These are phyloP conservation scores for Ceratobasidium sp. DNA, from an alignment of 1,284 basidiomycete species.

Conservation along the genomic window DNA sequence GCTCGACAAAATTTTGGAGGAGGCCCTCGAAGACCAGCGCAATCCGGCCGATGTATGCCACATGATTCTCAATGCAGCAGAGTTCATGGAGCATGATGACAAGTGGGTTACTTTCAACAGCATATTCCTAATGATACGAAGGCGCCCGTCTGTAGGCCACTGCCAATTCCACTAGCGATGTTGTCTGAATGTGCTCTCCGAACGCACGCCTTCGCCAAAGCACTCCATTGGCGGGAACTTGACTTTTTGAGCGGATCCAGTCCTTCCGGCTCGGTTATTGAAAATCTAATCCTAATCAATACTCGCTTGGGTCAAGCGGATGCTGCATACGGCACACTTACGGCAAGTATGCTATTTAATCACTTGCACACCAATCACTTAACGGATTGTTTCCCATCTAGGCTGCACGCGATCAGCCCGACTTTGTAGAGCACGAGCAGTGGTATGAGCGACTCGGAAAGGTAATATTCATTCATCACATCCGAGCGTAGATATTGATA, in stretches of 20 bases:
- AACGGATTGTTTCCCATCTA: conserved; percentile 52
- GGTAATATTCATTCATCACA: neutral
- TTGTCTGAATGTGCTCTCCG: conserved; percentile 62
- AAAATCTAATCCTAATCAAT: conserved; percentile 96
- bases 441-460: conserved; percentile 97
- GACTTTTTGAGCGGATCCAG: conserved; percentile 60
- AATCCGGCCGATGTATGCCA: conserved; percentile 64
- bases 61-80: conserved; percentile 65
- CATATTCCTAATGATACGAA: neutral
- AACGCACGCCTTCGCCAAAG: conserved; percentile 66
- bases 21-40: conserved; percentile 58
- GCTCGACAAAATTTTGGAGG: conserved; percentile 60
- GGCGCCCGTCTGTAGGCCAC: conserved; percentile 44
- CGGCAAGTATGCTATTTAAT: conserved; percentile 68
- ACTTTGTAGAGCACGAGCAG: conserved; percentile 85
- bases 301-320: conserved; percentile 96
- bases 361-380: conserved; percentile 68
- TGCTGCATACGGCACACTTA: conserved; percentile 92
- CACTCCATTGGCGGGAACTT: conserved; percentile 68
- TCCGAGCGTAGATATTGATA: conserved; percentile 55
- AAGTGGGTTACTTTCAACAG: conserved; percentile 45
- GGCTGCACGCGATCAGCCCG: conserved; percentile 78
- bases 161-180: conserved; percentile 60
- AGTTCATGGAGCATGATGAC: conserved; percentile 71
- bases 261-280: conserved; percentile 56